Conservation (phyloP, 805 yeast genomes). For the Ascoidea rubescens region DNA sequence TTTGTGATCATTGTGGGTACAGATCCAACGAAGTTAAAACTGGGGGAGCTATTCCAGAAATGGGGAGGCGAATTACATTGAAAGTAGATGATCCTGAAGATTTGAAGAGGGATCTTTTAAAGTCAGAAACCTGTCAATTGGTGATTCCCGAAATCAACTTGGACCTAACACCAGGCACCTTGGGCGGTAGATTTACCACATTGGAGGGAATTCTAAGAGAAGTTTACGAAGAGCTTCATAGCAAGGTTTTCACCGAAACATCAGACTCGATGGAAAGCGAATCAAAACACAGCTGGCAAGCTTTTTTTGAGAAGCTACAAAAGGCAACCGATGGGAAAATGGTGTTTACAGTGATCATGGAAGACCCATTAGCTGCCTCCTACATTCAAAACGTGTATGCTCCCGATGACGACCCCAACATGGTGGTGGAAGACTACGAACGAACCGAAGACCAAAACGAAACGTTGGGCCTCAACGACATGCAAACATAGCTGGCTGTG, state of each 20-base stretch:
- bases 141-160: conserved; percentile 75
- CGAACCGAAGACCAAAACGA: conserved; percentile 86
- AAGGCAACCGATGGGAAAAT: conserved; percentile 72
- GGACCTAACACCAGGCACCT: conserved; percentile 89
- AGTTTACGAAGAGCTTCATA: conserved; percentile 78
- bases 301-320: conserved; percentile 60
- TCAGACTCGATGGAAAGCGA: conserved; percentile 83
- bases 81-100: conserved; percentile 76
- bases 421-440: conserved; percentile 81
- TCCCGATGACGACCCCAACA: conserved; percentile 95
- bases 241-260: conserved; percentile 71
- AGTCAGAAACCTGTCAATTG: conserved; percentile 87
- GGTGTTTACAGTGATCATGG: conserved; percentile 77
- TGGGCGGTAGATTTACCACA: conserved; percentile 97
- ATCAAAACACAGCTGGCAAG: conserved; percentile 70
- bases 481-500: conserved; percentile 8
- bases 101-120: conserved; percentile 84
- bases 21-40: conserved; percentile 97
- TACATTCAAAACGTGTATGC: conserved; percentile 98
- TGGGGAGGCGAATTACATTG: conserved; percentile 64
- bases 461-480: conserved; percentile 62
- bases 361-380: conserved; percentile 90
- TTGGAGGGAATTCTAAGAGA: conserved; percentile 85
- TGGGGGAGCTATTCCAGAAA: conserved; percentile 88
- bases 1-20: conserved; percentile 86